A percentile compares a stretch with the other conserved stretches of the same genome.
Evolutionary conservation across 208 protist genomes (phyloP).

Genomic region (Trichomonas gallinae): DNA sequence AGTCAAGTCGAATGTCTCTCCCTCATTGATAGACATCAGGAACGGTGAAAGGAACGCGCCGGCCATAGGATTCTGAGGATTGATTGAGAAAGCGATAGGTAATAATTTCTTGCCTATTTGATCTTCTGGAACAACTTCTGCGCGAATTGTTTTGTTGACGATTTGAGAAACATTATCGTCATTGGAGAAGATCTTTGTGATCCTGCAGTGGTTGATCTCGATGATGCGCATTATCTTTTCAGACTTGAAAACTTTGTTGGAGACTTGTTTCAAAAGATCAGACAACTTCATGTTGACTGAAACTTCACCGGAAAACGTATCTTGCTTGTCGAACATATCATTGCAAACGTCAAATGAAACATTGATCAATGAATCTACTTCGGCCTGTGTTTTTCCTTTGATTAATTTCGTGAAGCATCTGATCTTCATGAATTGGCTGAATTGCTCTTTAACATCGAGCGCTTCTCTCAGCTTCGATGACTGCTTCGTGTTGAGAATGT

Average conservation of each 20-base stretch:
- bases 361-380: neutral
- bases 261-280: neutral
- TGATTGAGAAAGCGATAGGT: neutral
- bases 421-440: neutral
- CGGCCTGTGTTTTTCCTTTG: neutral
- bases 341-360: neutral
- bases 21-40: neutral
- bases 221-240: neutral
- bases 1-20: neutral
- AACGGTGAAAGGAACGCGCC: neutral
- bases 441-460: neutral
- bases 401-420: neutral
- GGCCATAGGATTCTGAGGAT: neutral
- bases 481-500: neutral
- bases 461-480: neutral
- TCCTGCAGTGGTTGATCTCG: neutral
- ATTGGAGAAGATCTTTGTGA: neutral
- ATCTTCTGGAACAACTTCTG: neutral
- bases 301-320: neutral
- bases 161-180: neutral
- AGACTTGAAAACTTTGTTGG: neutral
- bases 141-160: neutral
- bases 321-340: neutral
- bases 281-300: neutral
- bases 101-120: neutral